Evolutionary conservation across 192 early-diverging fungal species (phyloP), one percentile per base, ranked within the genome.

Genomic region (Linnemannia exigua): DNA sequence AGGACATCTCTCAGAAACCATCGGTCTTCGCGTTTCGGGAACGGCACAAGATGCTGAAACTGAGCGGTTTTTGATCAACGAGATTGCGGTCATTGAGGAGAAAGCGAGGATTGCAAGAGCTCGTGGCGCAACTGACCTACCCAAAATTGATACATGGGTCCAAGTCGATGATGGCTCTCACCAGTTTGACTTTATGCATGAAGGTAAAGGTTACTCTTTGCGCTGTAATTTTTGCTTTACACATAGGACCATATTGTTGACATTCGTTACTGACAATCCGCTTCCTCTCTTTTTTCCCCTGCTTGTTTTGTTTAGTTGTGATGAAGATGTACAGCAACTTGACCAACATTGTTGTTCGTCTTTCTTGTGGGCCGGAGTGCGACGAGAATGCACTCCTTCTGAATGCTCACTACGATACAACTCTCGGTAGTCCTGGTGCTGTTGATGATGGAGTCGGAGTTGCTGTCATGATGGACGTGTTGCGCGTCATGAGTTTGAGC

Each of bases 111-210:
- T 77, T 38, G 72, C 61, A 25, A 69, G 14, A 22, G 33, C 22
- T 35, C n/a, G 6, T 17, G 70, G 20, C 37, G n/a, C 76, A 44
- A 25, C 48, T 79, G 47, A 63, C 6, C 74, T 89, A 19, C 91
- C 89, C 4, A 87, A 87, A n/a, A 88, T 90, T 75, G 92, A 93
- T 19, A 87, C 92, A 31, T 90, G 91, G 84, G 87, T 92, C 1
- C 92, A 95, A 85, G 79, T 86, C 7, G 90, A 87, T 19, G 82
- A 90, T 85, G 93, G 94, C 48, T 90, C 88, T 7, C 94, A 95
- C 79, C 88, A 89, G n/a, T 95, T 95, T 88, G 93, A 94, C 76
- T 89, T 95, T 54, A 93, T 95, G 93, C 89, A 89, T 63, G 84
- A 93, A 76, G 89, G 92, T 91, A 89, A 78, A n/a, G n/a, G n/a